Evolutionary conservation across 257 asterid species (phyloP).

Genomic region (Fraxinus americana): DNA sequence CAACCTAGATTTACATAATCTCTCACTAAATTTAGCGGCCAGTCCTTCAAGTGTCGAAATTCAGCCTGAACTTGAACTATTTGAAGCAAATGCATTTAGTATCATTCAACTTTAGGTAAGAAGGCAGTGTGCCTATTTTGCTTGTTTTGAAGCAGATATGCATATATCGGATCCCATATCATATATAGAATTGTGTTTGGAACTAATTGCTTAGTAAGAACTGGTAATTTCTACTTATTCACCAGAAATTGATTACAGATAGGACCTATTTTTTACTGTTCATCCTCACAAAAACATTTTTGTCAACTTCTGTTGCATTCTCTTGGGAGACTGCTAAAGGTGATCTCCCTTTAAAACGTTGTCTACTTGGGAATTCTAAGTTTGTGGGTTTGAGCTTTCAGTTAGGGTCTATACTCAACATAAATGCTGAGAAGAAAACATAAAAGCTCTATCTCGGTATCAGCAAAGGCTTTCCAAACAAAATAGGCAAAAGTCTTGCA

Average conservation of each 20-base stretch:
- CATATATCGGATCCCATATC: neutral
- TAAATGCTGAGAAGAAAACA: neutral
- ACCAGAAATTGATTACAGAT: neutral
- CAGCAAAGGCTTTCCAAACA: slow-evolving; percentile 5
- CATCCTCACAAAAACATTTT: neutral
- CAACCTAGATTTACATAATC: neutral
- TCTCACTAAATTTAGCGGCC: slow-evolving; percentile 1
- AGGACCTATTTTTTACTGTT: neutral
- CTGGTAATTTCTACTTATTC: neutral
- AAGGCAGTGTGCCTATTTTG: neutral
- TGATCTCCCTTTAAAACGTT: neutral
- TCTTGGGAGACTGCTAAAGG: neutral
- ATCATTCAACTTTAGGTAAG: neutral
- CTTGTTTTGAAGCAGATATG: neutral
- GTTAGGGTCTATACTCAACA: neutral
- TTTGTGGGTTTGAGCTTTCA: neutral
- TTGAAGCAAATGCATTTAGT: neutral
- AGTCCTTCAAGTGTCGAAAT: neutral
- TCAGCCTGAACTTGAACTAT: neutral
- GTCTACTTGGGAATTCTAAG: neutral
- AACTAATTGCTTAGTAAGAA: neutral
- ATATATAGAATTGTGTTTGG: neutral
- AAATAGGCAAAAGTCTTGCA: neutral
- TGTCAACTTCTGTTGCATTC: neutral
- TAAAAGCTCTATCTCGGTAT: neutral